These are phyloP conservation scores for Xylariaceae sp. DNA, from an alignment of 2,329 filamentous ascomycete species.

Conservation along the genomic window DNA sequence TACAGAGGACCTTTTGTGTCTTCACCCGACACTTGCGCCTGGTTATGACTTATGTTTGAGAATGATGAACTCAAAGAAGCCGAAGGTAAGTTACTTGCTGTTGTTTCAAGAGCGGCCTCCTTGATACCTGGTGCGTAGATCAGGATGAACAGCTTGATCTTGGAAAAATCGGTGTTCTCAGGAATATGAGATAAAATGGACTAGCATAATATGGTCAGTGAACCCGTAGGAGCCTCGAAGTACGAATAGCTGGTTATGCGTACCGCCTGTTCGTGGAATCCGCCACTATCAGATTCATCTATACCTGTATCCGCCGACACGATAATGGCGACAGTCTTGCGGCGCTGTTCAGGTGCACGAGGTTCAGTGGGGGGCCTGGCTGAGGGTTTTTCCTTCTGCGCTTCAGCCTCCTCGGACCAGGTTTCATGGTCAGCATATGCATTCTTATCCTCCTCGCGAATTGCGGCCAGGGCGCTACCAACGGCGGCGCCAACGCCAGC, in stretches of 20 bases:
- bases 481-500: conserved; percentile 79
- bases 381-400: conserved; percentile 49
- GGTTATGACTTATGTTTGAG: conserved; percentile 75
- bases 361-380: conserved; percentile 33
- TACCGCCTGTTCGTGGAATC: conserved; percentile 76
- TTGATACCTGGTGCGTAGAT: conserved; percentile 83
- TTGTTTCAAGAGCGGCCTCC: conserved; percentile 54
- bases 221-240: background rate
- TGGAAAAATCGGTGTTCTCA: conserved; percentile 66
- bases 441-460: conserved; percentile 76
- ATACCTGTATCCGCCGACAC: conserved; percentile 71
- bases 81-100: conserved; percentile 51
- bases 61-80: conserved; percentile 75
- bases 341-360: conserved; percentile 43
- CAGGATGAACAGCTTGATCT: conserved; percentile 76
- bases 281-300: conserved; percentile 55
- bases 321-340: conserved; percentile 81
- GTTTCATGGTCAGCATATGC: conserved; percentile 82
- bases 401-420: conserved; percentile 86
- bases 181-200: conserved; percentile 88
- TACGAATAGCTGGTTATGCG: conserved; percentile 31
- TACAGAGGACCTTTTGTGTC: conserved; percentile 58
- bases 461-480: conserved; percentile 76
- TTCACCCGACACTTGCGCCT: conserved; percentile 64
- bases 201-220: conserved; percentile 39